These are phyloP conservation scores for Globisporangium heterothallicum DNA, from an alignment of 352 stramenopile genomes.

Conservation along the genomic window DNA sequence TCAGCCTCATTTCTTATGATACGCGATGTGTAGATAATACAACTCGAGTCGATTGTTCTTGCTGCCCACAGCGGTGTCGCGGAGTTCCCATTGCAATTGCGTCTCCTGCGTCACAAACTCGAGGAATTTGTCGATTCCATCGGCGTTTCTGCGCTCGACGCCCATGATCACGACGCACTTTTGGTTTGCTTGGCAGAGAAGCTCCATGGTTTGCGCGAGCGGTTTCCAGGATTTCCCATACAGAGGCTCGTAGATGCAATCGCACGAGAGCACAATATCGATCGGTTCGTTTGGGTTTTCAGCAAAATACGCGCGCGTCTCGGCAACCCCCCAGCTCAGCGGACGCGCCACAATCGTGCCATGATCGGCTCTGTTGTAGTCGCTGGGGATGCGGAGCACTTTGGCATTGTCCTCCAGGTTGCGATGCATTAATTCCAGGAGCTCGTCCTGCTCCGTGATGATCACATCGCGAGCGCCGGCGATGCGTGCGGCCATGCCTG, in stretches of 20 bases:
- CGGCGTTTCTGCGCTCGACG: slow-evolving; percentile 74
- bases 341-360: slow-evolving; percentile 43
- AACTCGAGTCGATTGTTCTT: slow-evolving; percentile 64
- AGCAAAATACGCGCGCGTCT: slow-evolving; percentile 58
- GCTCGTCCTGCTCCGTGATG: slow-evolving; percentile 88
- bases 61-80: slow-evolving; percentile 35
- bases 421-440: slow-evolving; percentile 79
- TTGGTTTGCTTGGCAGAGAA: slow-evolving; percentile 50
- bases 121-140: slow-evolving; percentile 80
- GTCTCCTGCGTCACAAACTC: slow-evolving; percentile 47
- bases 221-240: slow-evolving; percentile 90
- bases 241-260: slow-evolving; percentile 94
- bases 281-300: slow-evolving; percentile 50
- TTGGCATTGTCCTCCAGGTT: slow-evolving; percentile 58
- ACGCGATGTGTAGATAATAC: slow-evolving; percentile 46
- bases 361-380: neutral
- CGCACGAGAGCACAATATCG: slow-evolving; percentile 91
- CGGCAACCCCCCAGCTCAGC: slow-evolving; percentile 78
- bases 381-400: slow-evolving; percentile 27
- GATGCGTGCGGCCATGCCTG: slow-evolving; percentile 87
- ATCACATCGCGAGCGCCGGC: slow-evolving; percentile 80
- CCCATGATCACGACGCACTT: slow-evolving; percentile 63
- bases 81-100: slow-evolving; percentile 35
- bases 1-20: neutral
- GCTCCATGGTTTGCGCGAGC: slow-evolving; percentile 86